Percentiles rank a stretch among this genome's conserved stretches.
Conservation (phyloP, 2,329 filamentous ascomycete genomes). For the Colletotrichum zoysiae region DNA sequence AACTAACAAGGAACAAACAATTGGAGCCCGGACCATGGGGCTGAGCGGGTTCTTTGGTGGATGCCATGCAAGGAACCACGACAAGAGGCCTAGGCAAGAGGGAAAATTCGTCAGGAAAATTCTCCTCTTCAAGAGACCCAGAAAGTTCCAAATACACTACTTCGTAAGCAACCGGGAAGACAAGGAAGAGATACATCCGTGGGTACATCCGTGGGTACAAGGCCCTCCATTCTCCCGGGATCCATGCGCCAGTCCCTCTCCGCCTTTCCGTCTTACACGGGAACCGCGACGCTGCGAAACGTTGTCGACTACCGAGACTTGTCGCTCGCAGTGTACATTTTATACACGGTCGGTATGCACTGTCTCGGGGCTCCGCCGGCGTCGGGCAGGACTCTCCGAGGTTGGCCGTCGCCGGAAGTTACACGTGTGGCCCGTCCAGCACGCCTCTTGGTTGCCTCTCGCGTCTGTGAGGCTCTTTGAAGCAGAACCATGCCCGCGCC, state of each 20-base stretch:
- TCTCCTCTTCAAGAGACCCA: slow-evolving; percentile 2
- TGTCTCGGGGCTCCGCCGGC: background rate
- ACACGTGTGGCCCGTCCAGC: background rate
- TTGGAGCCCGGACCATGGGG: slow-evolving; percentile 13
- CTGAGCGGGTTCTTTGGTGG: slow-evolving; percentile 14
- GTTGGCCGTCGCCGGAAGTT: background rate
- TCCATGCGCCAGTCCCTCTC: slow-evolving; percentile 26
- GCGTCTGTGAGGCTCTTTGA: background rate
- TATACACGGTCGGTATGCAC: too few relatives aligned
- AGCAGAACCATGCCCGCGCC: background rate
- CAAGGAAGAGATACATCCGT: background rate
- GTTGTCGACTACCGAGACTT: background rate
- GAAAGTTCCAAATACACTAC: background rate
- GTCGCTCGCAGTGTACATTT: too few relatives aligned
- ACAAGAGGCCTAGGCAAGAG: background rate
- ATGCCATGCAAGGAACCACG: background rate
- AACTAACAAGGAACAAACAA: background rate
- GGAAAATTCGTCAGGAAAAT: slow-evolving; percentile 18
- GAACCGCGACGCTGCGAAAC: background rate
- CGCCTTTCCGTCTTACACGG: slow-evolving; percentile 25
- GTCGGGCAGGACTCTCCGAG: background rate
- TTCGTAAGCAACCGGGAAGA: background rate
- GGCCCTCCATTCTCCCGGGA: background rate
- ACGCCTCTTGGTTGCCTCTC: background rate
- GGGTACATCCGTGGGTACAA: background rate